These are phyloP conservation scores for Blepharisma stoltei DNA, from an alignment of 73 alveolate genomes.

Conservation along the genomic window DNA sequence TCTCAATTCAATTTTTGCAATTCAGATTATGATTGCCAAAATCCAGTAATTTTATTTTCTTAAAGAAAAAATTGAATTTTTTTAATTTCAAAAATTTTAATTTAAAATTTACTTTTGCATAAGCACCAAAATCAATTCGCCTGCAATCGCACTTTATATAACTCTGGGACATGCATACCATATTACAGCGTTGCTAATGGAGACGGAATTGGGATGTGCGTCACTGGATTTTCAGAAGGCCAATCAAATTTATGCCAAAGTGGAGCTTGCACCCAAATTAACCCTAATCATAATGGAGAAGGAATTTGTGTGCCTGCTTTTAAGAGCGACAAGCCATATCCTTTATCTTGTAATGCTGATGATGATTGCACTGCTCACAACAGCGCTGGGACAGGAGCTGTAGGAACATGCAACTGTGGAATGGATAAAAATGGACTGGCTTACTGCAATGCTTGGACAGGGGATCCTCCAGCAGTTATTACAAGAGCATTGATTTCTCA, in stretches of 20 bases:
- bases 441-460: not conserved
- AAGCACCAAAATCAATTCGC: not conserved
- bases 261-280: not conserved
- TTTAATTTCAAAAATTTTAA: no score
- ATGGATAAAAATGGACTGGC: conserved; percentile 3
- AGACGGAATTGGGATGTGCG: not conserved
- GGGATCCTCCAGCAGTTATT: conserved; percentile 17
- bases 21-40: no score
- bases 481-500: not conserved
- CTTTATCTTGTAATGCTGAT: not conserved
- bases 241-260: conserved; percentile 6
- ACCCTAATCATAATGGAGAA: not conserved
- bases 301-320: not conserved
- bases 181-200: conserved; percentile 6
- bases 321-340: not conserved
- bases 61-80: no score
- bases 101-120: no score
- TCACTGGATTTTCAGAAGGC: not conserved
- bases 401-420: conserved; percentile 20
- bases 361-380: conserved; percentile 8
- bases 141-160: conserved; percentile 14
- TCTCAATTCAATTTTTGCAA: no score
- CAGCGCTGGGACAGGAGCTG: not conserved
- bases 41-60: no score
- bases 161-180: not conserved